Evolutionary conservation across 768 basidiomycete genomes (phyloP), one percentile per base, ranked within the genome.

Genomic region (Boletus huronensis): DNA sequence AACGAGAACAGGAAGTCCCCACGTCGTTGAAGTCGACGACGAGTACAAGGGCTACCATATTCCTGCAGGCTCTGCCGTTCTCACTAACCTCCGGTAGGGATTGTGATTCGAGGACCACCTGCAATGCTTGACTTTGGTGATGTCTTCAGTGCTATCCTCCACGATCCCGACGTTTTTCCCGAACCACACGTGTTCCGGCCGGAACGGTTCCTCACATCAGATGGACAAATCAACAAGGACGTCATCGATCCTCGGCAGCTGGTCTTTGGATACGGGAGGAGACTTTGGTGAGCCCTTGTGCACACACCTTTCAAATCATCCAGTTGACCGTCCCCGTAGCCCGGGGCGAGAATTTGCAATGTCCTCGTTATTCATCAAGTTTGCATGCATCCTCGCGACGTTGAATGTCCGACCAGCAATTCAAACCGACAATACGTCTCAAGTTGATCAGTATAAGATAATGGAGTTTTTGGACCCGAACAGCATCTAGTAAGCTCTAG

Each of bases 101-200:
- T 35, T 5, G 9, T 36, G 32, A 9, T 14, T 43, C 21, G 4
- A 43, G 7, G 14, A 9, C 9, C 31, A 3, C 29, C 9, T 23
- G 45, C 19, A 6, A 32, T 23, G 19, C 8, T 32, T 45, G 42
- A 52, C 13, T 44, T 35, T 21, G 19, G 13, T 25, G 32, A 35
- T 48, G 8, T 34, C 31, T 35, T 5, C 25, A 68, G 59, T 64
- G 62, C 79, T 1, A 75, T 83, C n/a, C 77, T 77, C 3, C 75
- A 80, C 23, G 82, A 83, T 56, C 82, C 83, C 0, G 66, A 60
- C 10, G 68, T 74, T 14, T 84, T 81, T 67, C 76, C 78, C 0
- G 75, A 84, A 42, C 81, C 82, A 1, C 79, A 85, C 50, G 56
- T 46, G n/a, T 84, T 85, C 63, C 67, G 79, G 36, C 82, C 82